Conservation (phyloP, 768 basidiomycete species). For the Artomyces pyxidatus region DNA sequence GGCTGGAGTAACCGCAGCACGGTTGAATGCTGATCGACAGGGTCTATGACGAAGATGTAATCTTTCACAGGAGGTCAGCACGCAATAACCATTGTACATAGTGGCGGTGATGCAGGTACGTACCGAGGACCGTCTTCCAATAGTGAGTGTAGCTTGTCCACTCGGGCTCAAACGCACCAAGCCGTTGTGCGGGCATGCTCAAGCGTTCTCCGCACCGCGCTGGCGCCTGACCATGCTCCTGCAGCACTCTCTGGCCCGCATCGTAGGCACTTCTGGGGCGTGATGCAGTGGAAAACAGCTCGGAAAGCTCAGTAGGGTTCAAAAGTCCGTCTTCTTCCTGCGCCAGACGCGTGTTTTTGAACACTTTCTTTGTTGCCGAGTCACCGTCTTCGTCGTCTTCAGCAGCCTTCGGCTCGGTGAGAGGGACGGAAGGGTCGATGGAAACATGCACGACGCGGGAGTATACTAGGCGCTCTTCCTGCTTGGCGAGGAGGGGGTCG, state of each 20-base stretch:
- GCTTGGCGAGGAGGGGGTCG: conserved; percentile 44
- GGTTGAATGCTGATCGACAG: conserved; percentile 24
- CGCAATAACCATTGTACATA: not conserved
- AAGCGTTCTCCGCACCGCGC: conserved; percentile 42
- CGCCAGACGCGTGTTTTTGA: conserved; percentile 65
- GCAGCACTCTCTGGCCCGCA: conserved; percentile 29
- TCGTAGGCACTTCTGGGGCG: conserved; percentile 65
- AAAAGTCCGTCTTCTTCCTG: conserved; percentile 61
- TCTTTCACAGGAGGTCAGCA: conserved; percentile 38
- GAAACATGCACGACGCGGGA: conserved; percentile 72
- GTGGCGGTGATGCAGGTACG: conserved; percentile 10
- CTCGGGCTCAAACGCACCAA: conserved; percentile 65
- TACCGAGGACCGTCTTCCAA: conserved; percentile 79
- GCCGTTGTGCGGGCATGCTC: conserved; percentile 28
- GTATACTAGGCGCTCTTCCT: conserved; percentile 40
- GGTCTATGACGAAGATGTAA: conserved; percentile 78
- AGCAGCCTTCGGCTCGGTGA: conserved; percentile 17
- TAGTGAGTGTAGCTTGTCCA: conserved; percentile 88
- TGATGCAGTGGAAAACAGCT: conserved; percentile 32
- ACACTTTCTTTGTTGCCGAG: conserved; percentile 38
- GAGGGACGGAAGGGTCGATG: conserved; percentile 50
- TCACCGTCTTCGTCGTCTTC: conserved; percentile 38
- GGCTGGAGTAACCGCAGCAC: conserved; percentile 55
- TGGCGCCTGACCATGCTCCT: conserved; percentile 23
- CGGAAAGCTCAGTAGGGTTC: conserved; percentile 43